Percentiles rank a stretch among this genome's conserved stretches.
These are phyloP conservation scores for Echites panduratus DNA, from an alignment of 257 asterid species.

Conservation along the genomic window DNA sequence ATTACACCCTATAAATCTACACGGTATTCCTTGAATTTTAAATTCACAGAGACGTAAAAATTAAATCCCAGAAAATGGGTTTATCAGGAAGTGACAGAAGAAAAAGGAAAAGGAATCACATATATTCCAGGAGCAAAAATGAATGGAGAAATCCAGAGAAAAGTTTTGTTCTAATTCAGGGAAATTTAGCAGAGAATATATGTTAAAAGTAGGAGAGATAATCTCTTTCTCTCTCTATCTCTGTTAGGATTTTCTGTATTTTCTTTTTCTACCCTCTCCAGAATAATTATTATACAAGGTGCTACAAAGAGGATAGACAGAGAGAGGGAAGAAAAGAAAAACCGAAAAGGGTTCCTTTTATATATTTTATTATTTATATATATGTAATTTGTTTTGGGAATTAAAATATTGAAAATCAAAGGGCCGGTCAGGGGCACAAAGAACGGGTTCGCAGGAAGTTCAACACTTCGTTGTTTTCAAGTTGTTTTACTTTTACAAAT, in stretches of 20 bases:
- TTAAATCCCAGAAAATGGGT: constrained; percentile 12
- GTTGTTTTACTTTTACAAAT: constrained; percentile 7
- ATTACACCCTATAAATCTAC: constrained; percentile 3
- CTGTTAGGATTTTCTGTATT: neutral
- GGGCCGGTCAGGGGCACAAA: constrained; percentile 50
- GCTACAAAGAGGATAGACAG: constrained; percentile 11
- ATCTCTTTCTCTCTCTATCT: constrained; percentile 18
- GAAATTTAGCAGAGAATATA: constrained; percentile 39
- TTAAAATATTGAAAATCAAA: constrained; percentile 10
- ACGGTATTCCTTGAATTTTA: neutral
- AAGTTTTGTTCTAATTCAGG: constrained; percentile 29
- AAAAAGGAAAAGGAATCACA: neutral
- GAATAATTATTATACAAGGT: constrained; percentile 5
- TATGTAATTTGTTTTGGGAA: neutral
- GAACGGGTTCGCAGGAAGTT: constrained; percentile 31
- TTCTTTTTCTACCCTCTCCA: neutral
- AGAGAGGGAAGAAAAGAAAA: neutral
- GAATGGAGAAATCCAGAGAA: constrained; percentile 36
- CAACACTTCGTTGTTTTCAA: constrained; percentile 5
- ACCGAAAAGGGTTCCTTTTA: neutral
- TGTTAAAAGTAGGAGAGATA: constrained; percentile 37
- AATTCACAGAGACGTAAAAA: neutral
- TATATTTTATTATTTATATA: neutral
- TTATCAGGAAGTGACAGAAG: constrained; percentile 10
- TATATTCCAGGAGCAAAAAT: constrained; percentile 17